A percentile compares a stretch with the other conserved stretches of the same genome.
phyloP scores from a whole-genome alignment of 192 early-diverging fungal species.

The Fimicolochytrium jonesii region DNA sequence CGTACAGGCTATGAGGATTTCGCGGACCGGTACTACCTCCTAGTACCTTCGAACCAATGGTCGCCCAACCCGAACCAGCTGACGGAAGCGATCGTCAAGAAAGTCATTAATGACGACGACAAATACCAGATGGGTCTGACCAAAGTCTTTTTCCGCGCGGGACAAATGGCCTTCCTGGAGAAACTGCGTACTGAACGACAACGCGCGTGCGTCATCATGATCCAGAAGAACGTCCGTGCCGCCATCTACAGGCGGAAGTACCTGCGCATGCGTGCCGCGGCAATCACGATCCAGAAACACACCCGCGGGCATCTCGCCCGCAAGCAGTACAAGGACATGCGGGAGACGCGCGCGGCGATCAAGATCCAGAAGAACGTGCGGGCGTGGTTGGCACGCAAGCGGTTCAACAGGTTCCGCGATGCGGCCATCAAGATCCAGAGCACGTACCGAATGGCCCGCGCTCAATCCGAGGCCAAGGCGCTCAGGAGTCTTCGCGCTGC shows the following conservation, averaged over 20 bases:
- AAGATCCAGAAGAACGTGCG: slow-evolving; percentile 74
- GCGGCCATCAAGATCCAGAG: slow-evolving; percentile 42
- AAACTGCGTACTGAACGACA: slow-evolving; percentile 83
- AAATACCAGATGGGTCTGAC: slow-evolving; percentile 91
- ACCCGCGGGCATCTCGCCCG: slow-evolving; percentile 63
- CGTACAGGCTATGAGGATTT: slow-evolving; percentile 87
- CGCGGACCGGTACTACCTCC: slow-evolving; percentile 71
- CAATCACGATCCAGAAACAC: slow-evolving; percentile 61
- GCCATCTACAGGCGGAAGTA: slow-evolving; percentile 46
- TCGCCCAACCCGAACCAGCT: slow-evolving; percentile 49
- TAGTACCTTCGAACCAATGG: slow-evolving; percentile 49
- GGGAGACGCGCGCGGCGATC: slow-evolving; percentile 64
- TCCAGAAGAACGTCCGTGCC: slow-evolving; percentile 84
- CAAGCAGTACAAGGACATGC: slow-evolving; percentile 49
- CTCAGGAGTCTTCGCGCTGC: slow-evolving; percentile 70
- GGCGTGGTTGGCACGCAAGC: slow-evolving; percentile 48
- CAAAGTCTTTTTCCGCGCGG: slow-evolving; percentile 99
- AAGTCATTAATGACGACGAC: slow-evolving; percentile 72
- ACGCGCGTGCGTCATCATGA: slow-evolving; percentile 72
- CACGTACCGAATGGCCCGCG: slow-evolving; percentile 38
- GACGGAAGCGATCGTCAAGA: slow-evolving; percentile 48
- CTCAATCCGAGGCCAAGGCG: slow-evolving; percentile 45
- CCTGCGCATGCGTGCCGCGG: slow-evolving; percentile 40
- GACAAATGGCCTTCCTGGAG: slow-evolving; percentile 83
- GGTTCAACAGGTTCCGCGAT: slow-evolving; percentile 30